phyloP scores from a whole-genome alignment of 768 basidiomycete species.

The Clitopilus hobsonii region DNA sequence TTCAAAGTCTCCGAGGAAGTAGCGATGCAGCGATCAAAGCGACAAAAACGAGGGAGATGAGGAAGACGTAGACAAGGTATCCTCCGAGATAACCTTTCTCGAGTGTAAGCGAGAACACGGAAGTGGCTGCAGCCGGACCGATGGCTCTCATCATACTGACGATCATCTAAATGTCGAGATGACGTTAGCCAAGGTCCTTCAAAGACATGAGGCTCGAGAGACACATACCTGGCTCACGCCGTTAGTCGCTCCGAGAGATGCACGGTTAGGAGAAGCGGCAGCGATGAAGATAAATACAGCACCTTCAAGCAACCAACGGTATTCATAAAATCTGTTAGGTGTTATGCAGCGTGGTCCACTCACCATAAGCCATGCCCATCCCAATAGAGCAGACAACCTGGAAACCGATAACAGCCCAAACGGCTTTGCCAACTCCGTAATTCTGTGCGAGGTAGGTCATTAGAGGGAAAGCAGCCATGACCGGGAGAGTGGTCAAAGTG shows the following conservation, averaged over 20 bases:
- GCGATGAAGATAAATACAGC: constrained; percentile 68
- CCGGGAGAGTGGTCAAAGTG: constrained; percentile 42
- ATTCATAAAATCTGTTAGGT: neutral
- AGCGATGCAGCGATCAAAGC: constrained; percentile 20
- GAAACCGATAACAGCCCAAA: constrained; percentile 44
- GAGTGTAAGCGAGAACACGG: constrained; percentile 58
- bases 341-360: constrained; percentile 15
- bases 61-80: constrained; percentile 42
- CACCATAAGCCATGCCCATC: constrained; percentile 53
- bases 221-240: constrained; percentile 28
- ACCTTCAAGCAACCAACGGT: constrained; percentile 31
- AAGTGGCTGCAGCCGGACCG: constrained; percentile 53
- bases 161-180: constrained; percentile 20
- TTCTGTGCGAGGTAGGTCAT: constrained; percentile 48
- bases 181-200: neutral
- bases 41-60: constrained; percentile 18
- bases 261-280: constrained; percentile 56
- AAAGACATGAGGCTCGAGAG: neutral
- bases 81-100: constrained; percentile 42
- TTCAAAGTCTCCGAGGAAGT: constrained; percentile 25
- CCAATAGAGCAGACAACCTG: constrained; percentile 43
- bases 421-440: constrained; percentile 35
- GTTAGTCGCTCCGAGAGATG: constrained; percentile 64
- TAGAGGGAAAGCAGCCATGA: constrained; percentile 54
- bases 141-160: constrained; percentile 32